Evolutionary conservation across 2,329 filamentous ascomycete species (phyloP), one percentile per base, ranked within the genome.

Genomic region (Fusarium sp.): DNA sequence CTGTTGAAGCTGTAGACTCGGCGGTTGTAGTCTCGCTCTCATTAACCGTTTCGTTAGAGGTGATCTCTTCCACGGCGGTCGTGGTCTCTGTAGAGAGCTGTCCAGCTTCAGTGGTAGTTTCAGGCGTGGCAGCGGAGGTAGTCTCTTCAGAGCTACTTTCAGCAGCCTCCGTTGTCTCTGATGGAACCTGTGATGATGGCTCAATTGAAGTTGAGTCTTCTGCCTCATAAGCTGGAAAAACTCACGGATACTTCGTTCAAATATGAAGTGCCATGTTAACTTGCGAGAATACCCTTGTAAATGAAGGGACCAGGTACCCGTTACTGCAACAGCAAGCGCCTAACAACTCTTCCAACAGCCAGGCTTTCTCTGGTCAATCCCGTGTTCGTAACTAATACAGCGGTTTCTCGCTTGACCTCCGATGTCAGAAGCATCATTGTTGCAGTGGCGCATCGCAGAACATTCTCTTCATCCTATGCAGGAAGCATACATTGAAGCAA

Each of bases 211-310:
- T 37, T 51, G n/a, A 25, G 12, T 37, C 31, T 21, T 21, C 48
- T 51, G 4, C 12, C 19, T 21, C 9, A 9, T 2, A 3, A 19
- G n/a, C 18, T 23, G 4, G 7, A 2, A 14, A 33, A 2, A 15
- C n/a, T 10, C 25, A 7, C 8, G 4, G 11, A 23, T 7, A 25
- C 29, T 7, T 35, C 29, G 3, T 19, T 21, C 11, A 11, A 14
- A 23, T n/a, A 14, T 49, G 25, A 38, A 19, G 5, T 42, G 11
- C 3, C 11, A 31, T 10, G 11, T 57, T 16, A 9, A 23, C 18
- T 10, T 25, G 18, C 33, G 15, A 8, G 8, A 37, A 19, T 11
- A 46, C n/a, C 14, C 19, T 27, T 35, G 39, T 21, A 25, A 10
- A 8, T 25, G 31, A 25, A 46, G 7, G 15, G 42, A 21, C 29